Base-by-base conservation (phyloP, 208 protist genomes). In the Leishmania gerbilli region DNA sequence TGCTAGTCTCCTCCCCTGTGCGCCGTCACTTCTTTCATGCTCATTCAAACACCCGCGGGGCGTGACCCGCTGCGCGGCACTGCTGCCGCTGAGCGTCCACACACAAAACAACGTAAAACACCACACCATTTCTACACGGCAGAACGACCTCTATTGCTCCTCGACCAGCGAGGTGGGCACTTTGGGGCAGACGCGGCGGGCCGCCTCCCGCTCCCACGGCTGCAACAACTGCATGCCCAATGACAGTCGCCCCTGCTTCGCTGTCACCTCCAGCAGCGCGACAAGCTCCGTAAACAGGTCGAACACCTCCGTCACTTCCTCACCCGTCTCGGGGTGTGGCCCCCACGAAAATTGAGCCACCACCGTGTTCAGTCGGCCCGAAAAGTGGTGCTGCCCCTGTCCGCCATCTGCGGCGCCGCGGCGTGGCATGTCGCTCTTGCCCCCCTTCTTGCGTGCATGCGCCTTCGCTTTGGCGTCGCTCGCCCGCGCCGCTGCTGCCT, bases 151-250 rank as follows among this genome's bases (percentile, higher is more conserved):
- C 27, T 79, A 76, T 53, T 21, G 27, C n/a, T 75, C 71, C 64
- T 80, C 76, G 40, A 84, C 79, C 6, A 90, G 62, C 0, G 84
- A 67, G 15, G 78, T 85, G 3, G 89, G 89, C n/a, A 92, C 83
- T 27, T 79, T 78, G 24, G 76, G 72, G 27, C 83, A 81, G 24
- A 49, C 62, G 24, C 34, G 64, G 17, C 76, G 69, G 24, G 85
- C 88, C n/a, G 51, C 75, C 71, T 86, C 71, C 6, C 94, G 84
- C 68, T 88, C 81, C 92, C 91, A 95, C 51, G 94, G 94, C 37
- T 92, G 90, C 53, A 94, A 75, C 42, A 97, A 15, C 42, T 93
- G 85, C 84, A 95, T 89, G 62, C 81, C 75, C 64, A 95, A 65
- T 37, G 82, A 82, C 42, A 92, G 83, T n/a, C 86, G 86, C 2